Evolutionary conservation across 2,329 filamentous ascomycete genomes (phyloP).

Genomic region (Cercospora berteroae): DNA sequence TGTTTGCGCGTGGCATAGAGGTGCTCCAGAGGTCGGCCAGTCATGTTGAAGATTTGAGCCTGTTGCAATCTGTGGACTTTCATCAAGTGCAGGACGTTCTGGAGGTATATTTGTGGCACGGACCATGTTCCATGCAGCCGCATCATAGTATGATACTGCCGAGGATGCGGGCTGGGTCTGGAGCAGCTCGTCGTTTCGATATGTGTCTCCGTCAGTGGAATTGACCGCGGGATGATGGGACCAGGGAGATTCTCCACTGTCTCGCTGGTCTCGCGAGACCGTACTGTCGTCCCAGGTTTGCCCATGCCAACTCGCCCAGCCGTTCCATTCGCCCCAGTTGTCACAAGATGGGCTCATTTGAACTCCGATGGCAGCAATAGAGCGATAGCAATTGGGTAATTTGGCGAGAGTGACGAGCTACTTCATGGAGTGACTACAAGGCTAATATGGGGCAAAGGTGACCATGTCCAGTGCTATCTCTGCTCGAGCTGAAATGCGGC

Average conservation of each 20-base stretch:
- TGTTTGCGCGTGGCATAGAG: neutral
- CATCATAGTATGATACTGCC: neutral
- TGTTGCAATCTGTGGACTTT: neutral
- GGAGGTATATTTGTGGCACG: neutral
- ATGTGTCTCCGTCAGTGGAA: neutral
- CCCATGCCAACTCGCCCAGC: conserved; percentile 8
- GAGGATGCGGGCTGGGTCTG: neutral
- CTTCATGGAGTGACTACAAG: neutral
- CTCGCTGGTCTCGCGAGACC: neutral
- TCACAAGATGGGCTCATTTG: conserved; percentile 7
- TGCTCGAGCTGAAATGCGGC: conserved; percentile 9
- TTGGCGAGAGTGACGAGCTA: neutral
- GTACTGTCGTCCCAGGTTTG: neutral
- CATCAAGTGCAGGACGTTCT: neutral
- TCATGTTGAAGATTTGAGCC: neutral
- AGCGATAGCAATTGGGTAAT: neutral
- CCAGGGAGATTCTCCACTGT: neutral
- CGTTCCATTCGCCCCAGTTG: neutral
- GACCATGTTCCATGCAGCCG: neutral
- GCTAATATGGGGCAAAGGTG: neutral
- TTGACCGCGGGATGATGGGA: neutral
- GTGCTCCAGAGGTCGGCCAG: neutral
- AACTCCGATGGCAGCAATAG: neutral
- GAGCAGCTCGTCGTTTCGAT: neutral
- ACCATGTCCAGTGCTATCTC: neutral